Evolutionary conservation across 202 grass and related monocot genomes (phyloP), one percentile per base, ranked within the genome.

Genomic region (Saccharum hybrid): DNA sequence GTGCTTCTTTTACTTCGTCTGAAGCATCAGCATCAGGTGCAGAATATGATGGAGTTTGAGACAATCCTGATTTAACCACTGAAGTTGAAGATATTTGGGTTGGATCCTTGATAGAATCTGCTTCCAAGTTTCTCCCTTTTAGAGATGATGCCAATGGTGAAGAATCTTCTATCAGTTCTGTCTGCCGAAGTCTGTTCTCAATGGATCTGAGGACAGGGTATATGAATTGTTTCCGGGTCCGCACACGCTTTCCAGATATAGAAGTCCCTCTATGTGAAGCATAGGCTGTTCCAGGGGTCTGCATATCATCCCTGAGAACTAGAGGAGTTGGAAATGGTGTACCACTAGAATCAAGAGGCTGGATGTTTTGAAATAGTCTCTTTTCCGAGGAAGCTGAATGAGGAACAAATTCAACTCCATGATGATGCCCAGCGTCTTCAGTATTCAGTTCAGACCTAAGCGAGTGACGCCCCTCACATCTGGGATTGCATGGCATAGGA

Each of bases 261-360:
- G 75, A 63, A 65, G 85, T 59, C 42, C 87, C 83, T 85, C 60
- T 39, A 31, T 82, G 87, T 6, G 89, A 76, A 75, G 93, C 69
- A 73, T 89, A 92, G 68, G 86, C 62, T 81, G 91, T 94, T 80
- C 75, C 86, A 48, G 96, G 91, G 3, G 93, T 99, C 23, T 96
- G 71, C 91, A 94, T 94, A 23, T 99, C 91, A 22, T 89, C 89
- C 8, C 38, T 87, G 34, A 94, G 63, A 70, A 72, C 65, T 15
- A 86, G 36, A 63, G 96, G 96, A 62, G 96, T 96, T 1, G 79
- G 76, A 71, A 81, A 90, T 3, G 96, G 91, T 45, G 89, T 94
- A 90, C 46, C 71, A 72, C 14, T 71, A 67, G 15, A 46, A 30
- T 79, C 80, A 62, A 37, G 11, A 7, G 57, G 16, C 13, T 76